A percentile compares a stretch with the other conserved stretches of the same genome.
Evolutionary conservation across 2,329 filamentous ascomycete genomes (phyloP).

Genomic region (Cordyceps cateniannulata): DNA sequence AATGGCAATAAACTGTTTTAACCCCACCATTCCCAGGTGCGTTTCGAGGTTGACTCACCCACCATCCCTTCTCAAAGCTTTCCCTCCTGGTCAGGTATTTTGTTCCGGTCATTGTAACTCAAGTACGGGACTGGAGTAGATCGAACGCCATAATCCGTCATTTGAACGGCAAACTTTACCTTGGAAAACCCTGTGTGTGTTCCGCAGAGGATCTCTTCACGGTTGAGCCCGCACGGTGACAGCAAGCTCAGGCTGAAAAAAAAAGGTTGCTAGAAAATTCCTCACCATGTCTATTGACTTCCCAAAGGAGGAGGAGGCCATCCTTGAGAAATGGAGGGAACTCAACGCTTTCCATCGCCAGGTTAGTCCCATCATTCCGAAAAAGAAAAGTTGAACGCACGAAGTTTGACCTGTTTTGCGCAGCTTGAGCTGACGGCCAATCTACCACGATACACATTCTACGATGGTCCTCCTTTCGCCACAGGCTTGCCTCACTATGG

Average conservation of each 20-base stretch:
- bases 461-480: constrained; percentile 77
- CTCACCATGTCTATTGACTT: constrained; percentile 78
- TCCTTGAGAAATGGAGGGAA: constrained; percentile 82
- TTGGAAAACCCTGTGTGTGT: background rate
- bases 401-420: constrained; percentile 1
- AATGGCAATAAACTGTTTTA: background rate
- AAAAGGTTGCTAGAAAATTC: background rate
- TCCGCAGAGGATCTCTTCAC: background rate
- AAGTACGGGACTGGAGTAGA: background rate
- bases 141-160: background rate
- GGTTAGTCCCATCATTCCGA: constrained; percentile 34
- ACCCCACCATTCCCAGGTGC: constrained; percentile 5
- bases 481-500: constrained; percentile 62
- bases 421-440: constrained; percentile 73
- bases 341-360: constrained; percentile 87
- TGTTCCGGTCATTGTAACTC: background rate
- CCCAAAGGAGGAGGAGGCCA: constrained; percentile 79
- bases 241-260: background rate
- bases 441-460: constrained; percentile 85
- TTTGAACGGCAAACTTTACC: background rate
- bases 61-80: background rate
- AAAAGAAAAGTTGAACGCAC: background rate
- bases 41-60: constrained; percentile 6
- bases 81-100: background rate
- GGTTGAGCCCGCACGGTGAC: background rate